phyloP scores from a whole-genome alignment of 2,329 filamentous ascomycete genomes.

The Thelonectria olida region DNA sequence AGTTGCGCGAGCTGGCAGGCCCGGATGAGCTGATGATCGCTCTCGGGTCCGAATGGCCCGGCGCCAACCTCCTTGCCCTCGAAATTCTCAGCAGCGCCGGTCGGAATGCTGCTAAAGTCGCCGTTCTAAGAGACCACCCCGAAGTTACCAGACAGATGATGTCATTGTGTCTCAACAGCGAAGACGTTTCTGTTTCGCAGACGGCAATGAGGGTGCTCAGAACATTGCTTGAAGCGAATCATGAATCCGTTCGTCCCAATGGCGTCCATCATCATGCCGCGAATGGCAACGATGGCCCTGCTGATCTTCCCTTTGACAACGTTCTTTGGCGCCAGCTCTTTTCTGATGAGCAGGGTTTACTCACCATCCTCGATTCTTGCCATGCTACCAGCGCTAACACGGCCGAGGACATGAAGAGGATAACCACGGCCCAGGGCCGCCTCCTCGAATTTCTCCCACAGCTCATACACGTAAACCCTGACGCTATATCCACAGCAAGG shows the following conservation, averaged over 20 bases:
- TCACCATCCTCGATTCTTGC: neutral
- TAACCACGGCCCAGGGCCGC: slow-evolving; percentile 62
- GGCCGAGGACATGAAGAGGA: neutral
- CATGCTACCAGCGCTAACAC: neutral
- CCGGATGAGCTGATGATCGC: slow-evolving; percentile 61
- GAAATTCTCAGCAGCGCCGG: slow-evolving; percentile 65
- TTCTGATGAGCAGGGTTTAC: neutral
- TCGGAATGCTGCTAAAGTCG: slow-evolving; percentile 56
- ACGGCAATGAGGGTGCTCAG: slow-evolving; percentile 60
- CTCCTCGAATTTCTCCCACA: slow-evolving; percentile 61
- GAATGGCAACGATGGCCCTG: too few relatives aligned
- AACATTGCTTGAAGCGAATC: slow-evolving; percentile 66
- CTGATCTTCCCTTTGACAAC: slow-evolving; percentile 55
- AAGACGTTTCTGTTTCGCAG: slow-evolving; percentile 65
- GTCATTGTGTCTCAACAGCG: slow-evolving; percentile 59
- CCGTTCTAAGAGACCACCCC: slow-evolving; percentile 60
- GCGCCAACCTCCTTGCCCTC: slow-evolving; percentile 67
- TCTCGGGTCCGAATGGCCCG: slow-evolving; percentile 61
- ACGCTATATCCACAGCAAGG: slow-evolving; percentile 48
- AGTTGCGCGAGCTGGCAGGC: slow-evolving; percentile 61
- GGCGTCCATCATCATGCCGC: too few relatives aligned
- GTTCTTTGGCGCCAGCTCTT: slow-evolving; percentile 58
- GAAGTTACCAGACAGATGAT: slow-evolving; percentile 57
- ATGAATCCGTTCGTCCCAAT: too few relatives aligned
- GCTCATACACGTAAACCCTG: slow-evolving; percentile 58